phyloP scores from a whole-genome alignment of 2,329 filamentous ascomycete species.

The Alternaria triticina region DNA sequence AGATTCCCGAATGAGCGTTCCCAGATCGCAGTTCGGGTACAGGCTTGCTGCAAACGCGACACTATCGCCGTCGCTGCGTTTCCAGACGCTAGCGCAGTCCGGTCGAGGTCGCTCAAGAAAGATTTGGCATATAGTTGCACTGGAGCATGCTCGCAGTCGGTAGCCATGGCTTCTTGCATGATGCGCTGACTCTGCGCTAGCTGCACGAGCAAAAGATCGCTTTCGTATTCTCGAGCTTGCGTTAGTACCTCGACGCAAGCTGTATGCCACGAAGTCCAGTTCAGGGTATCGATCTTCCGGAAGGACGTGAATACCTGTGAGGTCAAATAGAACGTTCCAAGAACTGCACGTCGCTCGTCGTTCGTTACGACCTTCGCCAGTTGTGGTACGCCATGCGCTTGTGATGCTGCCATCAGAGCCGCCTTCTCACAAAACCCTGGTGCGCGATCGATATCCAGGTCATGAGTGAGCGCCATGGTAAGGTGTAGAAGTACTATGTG shows the following conservation, averaged over 20 bases:
- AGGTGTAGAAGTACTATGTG: slow-evolving; percentile 12
- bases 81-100: background rate
- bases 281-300: background rate
- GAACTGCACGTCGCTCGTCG: slow-evolving; percentile 12
- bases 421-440: slow-evolving; percentile 3
- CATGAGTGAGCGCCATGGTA: slow-evolving; percentile 11
- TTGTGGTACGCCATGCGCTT: slow-evolving; percentile 6
- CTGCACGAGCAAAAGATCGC: background rate
- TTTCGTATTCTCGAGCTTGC: background rate
- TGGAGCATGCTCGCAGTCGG: background rate
- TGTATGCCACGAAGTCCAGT: background rate
- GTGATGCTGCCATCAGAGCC: slow-evolving; percentile 3
- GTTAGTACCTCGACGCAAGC: background rate
- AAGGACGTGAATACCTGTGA: background rate
- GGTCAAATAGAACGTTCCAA: slow-evolving; percentile 11
- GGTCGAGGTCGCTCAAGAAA: background rate
- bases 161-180: background rate
- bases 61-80: background rate
- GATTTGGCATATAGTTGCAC: background rate
- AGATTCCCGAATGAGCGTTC: slow-evolving; percentile 1
- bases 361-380: slow-evolving; percentile 4
- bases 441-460: slow-evolving; percentile 12
- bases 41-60: background rate
- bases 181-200: background rate
- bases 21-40: slow-evolving; percentile 2